phyloP scores from a whole-genome alignment of 176 grass and related monocot species.

The Cenchrus fungigraminus region DNA sequence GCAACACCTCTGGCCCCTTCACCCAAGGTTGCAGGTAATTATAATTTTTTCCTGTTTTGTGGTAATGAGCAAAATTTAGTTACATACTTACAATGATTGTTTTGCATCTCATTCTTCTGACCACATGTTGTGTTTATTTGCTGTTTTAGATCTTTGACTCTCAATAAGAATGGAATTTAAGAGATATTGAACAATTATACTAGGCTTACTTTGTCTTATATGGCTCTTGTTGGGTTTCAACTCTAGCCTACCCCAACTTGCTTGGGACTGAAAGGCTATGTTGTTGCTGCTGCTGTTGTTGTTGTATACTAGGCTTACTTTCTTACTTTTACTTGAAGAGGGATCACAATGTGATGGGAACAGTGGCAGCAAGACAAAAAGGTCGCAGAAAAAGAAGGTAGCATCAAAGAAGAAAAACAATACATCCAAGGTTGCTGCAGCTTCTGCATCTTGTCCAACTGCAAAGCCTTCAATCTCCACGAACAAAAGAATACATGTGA shows the following conservation, averaged over 20 bases:
- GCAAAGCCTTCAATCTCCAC: slow-evolving; percentile 69
- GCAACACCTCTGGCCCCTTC: slow-evolving; percentile 57
- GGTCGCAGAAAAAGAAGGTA: slow-evolving; percentile 38
- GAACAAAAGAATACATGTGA: slow-evolving; percentile 85
- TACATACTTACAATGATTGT: neutral
- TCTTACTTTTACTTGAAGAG: slow-evolving; percentile 47
- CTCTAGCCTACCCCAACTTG: no score
- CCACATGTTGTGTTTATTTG: neutral
- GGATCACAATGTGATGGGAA: neutral
- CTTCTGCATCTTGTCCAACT: slow-evolving; percentile 35
- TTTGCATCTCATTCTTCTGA: neutral
- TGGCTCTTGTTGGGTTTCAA: no score
- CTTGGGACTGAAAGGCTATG: no score
- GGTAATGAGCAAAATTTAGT: slow-evolving; percentile 13
- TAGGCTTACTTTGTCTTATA: slow-evolving; percentile 19
- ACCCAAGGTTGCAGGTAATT: slow-evolving; percentile 49
- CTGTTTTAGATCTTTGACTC: neutral
- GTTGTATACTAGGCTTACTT: slow-evolving; percentile 15
- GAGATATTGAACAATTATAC: neutral
- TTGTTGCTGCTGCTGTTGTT: no score
- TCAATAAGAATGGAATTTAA: neutral
- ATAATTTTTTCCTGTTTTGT: neutral
- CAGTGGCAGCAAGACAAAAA: neutral
- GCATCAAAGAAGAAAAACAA: slow-evolving; percentile 50
- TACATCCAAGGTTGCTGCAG: slow-evolving; percentile 17